Percentiles rank a stretch among this genome's conserved stretches.
Conservation (phyloP, 441 rosid species). For the Populus hybrid region DNA sequence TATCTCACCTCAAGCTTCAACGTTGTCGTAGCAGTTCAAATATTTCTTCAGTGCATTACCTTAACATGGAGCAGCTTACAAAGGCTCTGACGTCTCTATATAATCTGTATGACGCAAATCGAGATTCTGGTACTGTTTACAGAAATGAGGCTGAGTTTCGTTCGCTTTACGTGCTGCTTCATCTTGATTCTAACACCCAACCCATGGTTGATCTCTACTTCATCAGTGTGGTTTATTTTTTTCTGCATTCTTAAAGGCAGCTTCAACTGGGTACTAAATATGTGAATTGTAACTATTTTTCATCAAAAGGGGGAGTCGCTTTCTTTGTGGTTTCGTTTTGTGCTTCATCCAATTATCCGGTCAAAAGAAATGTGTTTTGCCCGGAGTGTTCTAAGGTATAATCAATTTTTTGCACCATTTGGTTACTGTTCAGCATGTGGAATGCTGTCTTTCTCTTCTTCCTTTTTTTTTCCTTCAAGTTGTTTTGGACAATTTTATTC, state of each 20-base stretch:
- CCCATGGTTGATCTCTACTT: constrained; percentile 47
- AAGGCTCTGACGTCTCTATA: constrained; percentile 70
- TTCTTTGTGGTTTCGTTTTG: constrained; percentile 64
- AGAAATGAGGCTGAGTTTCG: constrained; percentile 73
- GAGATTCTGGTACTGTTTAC: constrained; percentile 27
- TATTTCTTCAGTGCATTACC: constrained; percentile 59
- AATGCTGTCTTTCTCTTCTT: neutral
- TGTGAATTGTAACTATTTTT: constrained; percentile 13
- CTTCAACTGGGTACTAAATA: constrained; percentile 4
- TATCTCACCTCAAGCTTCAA: constrained; percentile 73
- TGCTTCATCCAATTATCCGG: constrained; percentile 48
- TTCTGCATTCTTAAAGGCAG: constrained; percentile 9
- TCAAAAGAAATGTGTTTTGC: constrained; percentile 79
- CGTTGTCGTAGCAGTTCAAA: constrained; percentile 30
- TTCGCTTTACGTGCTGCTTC: constrained; percentile 78
- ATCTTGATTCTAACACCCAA: constrained; percentile 57
- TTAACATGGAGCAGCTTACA: constrained; percentile 84
- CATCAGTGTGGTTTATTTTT: constrained; percentile 10
- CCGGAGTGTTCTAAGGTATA: constrained; percentile 61
- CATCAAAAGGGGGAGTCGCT: constrained; percentile 74
- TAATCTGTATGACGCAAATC: constrained; percentile 66
- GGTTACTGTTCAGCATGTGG: neutral
- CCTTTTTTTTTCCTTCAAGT: neutral
- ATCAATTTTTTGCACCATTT: neutral
- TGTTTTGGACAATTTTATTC: neutral